Base-by-base conservation (phyloP, 2,329 filamentous ascomycete genomes). In the Reticulascus tulasneorum region DNA sequence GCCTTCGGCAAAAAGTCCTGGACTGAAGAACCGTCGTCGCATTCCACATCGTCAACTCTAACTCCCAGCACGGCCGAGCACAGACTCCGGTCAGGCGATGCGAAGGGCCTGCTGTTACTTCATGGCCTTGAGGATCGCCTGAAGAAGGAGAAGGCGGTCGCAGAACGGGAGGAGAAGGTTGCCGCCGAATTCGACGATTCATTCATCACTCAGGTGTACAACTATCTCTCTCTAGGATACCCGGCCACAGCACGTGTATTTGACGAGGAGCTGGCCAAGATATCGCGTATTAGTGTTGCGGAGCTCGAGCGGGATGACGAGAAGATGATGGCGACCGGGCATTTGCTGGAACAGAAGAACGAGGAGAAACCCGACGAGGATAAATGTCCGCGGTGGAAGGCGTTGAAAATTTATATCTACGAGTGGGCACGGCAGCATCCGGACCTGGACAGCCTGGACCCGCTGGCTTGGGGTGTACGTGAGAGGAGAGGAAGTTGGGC, bases 121-220 rank as follows among this genome's bases (percentile, higher is more conserved):
- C 62, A 67, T 34, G 66, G 65, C n/a, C 61, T 76, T 10, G 68
- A 75, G 35, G 71, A 75, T 44, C 65, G 67, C 13, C 55, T 76
- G 12, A 62, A 60, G 39, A 61, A 64, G 38, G 71, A 75, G 46
- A 73, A 73, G 53, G 66, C 59, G 6, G 60, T 62, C 10, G 67
- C 64, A 12, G 72, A 77, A 48, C 60, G 62, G 2, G 65, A 76
- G 45, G 71, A 74, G 33, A 70, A 71, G 49, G 75, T 80, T 41
- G 55, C 64, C 5, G 60, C 62, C 34, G 89, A 95, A 59, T 94
- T 93, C 52, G 72, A 82, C 42, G 87, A 95, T 56, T 71, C 71
- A 4, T 95, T 96, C 56, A 79, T 96, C 37, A 95, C 90, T 0
- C 91, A 97, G 60, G 90, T 97, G 7, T 97, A 94, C 72, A 96